Evolutionary conservation across 2,329 filamentous ascomycete species (phyloP).

Genomic region (Fusarium dlaminii): DNA sequence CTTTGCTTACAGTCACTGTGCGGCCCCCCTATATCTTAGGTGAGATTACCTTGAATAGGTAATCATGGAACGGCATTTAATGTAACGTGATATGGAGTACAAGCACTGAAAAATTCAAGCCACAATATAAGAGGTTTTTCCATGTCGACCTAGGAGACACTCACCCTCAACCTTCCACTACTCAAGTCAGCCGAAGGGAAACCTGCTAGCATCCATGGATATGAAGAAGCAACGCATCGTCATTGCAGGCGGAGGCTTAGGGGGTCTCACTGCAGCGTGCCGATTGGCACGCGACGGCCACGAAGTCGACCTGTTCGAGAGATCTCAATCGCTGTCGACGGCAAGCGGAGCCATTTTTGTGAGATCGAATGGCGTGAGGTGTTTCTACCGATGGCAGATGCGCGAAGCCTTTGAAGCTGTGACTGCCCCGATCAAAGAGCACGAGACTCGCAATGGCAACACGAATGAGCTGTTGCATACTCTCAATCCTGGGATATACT

Average conservation of each 20-base stretch:
- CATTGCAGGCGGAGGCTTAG: neutral
- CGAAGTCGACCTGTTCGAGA: neutral
- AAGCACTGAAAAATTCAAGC: neutral
- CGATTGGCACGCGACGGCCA: neutral
- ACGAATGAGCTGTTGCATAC: neutral
- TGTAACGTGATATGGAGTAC: neutral
- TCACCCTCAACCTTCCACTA: rapidly evolving
- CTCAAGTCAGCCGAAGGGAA: rapidly evolving
- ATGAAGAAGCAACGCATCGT: neutral
- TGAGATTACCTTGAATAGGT: neutral
- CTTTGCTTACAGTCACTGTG: neutral
- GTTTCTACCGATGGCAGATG: slow-evolving; percentile 5
- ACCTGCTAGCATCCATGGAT: rapidly evolving
- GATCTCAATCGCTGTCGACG: neutral
- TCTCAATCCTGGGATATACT: neutral
- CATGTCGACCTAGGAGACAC: rapidly evolving
- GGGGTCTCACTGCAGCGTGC: neutral
- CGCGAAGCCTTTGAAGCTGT: neutral
- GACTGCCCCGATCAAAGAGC: neutral
- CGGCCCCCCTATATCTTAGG: neutral
- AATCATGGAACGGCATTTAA: neutral
- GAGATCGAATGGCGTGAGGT: neutral
- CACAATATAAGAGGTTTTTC: rapidly evolving
- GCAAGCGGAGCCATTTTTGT: neutral
- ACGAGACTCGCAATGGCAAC: neutral